Conservation (phyloP, 345 rosid species). For the Arabis hirsuta region DNA sequence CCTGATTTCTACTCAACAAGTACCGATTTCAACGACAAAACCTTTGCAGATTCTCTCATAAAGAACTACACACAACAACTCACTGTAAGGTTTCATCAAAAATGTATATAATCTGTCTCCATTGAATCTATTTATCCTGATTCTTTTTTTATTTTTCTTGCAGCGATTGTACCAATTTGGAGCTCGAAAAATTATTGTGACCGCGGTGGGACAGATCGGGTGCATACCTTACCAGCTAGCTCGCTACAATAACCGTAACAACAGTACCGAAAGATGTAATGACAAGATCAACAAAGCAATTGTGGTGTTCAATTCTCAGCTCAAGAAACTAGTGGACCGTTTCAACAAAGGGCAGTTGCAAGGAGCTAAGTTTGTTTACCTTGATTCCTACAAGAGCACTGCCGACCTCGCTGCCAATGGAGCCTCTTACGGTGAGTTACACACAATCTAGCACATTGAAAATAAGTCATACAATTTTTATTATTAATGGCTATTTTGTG, state of each 20-base stretch:
- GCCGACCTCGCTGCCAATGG: conserved; percentile 56
- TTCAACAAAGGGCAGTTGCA: conserved; percentile 69
- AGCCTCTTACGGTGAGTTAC: conserved; percentile 51
- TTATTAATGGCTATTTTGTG: background rate
- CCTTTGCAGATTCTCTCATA: conserved; percentile 71
- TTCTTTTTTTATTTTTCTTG: background rate
- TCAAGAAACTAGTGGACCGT: conserved; percentile 55
- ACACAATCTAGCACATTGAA: background rate
- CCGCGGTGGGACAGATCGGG: conserved; percentile 79
- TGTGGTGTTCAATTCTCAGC: conserved; percentile 64
- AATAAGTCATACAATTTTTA: background rate
- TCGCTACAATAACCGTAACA: conserved; percentile 55
- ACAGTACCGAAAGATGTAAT: conserved; percentile 77
- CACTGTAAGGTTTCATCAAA: conserved; percentile 47
- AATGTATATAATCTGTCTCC: background rate
- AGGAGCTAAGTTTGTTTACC: conserved; percentile 75
- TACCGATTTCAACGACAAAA: conserved; percentile 54
- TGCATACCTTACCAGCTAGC: conserved; percentile 95
- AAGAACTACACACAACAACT: conserved; percentile 72
- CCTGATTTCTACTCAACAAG: conserved; percentile 69
- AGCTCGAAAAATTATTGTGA: conserved; percentile 77
- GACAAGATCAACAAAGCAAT: conserved; percentile 75
- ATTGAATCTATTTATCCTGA: background rate
- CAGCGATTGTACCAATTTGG: conserved; percentile 72
- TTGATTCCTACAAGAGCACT: conserved; percentile 72